Evolutionary conservation across 1,139 yeast species (phyloP).

Genomic region (Hanseniaspora gamundiae): DNA sequence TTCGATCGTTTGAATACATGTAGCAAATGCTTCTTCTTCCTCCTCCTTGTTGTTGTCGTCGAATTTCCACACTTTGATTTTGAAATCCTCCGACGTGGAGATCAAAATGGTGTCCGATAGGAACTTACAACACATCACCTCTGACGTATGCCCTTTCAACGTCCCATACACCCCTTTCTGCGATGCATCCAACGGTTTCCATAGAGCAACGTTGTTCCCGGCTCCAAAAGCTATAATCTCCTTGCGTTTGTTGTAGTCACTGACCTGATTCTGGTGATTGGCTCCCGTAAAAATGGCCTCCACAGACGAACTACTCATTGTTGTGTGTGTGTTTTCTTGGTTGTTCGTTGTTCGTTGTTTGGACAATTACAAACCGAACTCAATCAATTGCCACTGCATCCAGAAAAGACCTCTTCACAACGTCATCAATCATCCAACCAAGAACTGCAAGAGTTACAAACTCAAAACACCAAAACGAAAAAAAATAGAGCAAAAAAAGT

Average conservation of each 20-base stretch:
- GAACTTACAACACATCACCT: slow-evolving; percentile 49
- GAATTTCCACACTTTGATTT: slow-evolving; percentile 48
- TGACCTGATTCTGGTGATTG: slow-evolving; percentile 57
- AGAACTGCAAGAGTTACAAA: too few relatives aligned
- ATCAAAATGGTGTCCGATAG: slow-evolving; percentile 39
- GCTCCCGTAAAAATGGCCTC: slow-evolving; percentile 72
- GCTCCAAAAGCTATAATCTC: slow-evolving; percentile 66
- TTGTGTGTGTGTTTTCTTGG: neutral
- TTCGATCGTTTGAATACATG: slow-evolving; percentile 28
- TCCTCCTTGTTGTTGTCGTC: slow-evolving; percentile 7
- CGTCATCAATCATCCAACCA: too few relatives aligned
- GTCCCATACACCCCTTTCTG: slow-evolving; percentile 41
- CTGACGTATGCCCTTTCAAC: slow-evolving; percentile 45
- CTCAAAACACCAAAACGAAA: too few relatives aligned
- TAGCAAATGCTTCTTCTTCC: slow-evolving; percentile 12
- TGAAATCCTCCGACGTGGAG: slow-evolving; percentile 55
- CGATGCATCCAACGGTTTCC: slow-evolving; percentile 42
- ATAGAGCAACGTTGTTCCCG: slow-evolving; percentile 56
- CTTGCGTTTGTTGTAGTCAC: slow-evolving; percentile 37
- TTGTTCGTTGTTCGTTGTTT: neutral
- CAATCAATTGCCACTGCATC: too few relatives aligned
- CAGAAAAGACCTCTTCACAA: too few relatives aligned
- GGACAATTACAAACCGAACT: too few relatives aligned
- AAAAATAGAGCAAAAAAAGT: too few relatives aligned
- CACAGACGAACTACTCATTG: slow-evolving; percentile 3